These are phyloP conservation scores for Ceriops decandra DNA, from an alignment of 345 rosid species.

Conservation along the genomic window DNA sequence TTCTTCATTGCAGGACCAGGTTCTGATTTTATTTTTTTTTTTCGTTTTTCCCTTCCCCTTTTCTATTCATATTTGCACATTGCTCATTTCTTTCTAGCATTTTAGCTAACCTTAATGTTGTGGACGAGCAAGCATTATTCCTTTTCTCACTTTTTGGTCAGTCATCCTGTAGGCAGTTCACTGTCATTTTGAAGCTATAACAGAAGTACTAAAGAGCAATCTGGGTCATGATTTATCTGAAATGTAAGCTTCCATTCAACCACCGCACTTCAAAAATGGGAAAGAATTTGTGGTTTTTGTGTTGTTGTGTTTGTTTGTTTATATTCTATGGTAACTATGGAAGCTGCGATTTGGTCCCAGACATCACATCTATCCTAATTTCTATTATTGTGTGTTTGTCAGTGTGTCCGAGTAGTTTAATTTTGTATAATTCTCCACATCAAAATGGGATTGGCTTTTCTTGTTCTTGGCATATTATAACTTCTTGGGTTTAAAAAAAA, in stretches of 20 bases:
- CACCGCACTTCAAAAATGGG: not conserved
- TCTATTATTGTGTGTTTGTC: no score
- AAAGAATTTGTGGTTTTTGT: no score
- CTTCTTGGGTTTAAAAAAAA: no score
- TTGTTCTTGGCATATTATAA: no score
- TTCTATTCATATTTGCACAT: not conserved
- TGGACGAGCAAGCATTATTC: constrained; percentile 10
- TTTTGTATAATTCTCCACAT: no score
- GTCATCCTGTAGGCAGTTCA: constrained; percentile 59
- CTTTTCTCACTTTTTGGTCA: constrained; percentile 11
- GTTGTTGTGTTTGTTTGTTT: no score
- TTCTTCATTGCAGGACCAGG: constrained; percentile 82
- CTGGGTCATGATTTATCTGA: constrained; percentile 54
- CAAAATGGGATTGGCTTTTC: no score
- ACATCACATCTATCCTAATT: no score
- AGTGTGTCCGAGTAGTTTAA: no score
- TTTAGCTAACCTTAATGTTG: not conserved
- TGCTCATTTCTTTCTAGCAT: not conserved
- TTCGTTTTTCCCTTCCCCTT: not conserved
- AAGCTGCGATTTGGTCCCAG: no score
- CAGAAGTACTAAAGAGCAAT: constrained; percentile 49
- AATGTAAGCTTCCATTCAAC: constrained; percentile 40
- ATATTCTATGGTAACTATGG: no score
- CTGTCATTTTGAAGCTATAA: constrained; percentile 58
- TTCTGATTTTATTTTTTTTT: constrained; percentile 4